Conservation (phyloP, 1,284 basidiomycete genomes). For the Mycena sp. region DNA sequence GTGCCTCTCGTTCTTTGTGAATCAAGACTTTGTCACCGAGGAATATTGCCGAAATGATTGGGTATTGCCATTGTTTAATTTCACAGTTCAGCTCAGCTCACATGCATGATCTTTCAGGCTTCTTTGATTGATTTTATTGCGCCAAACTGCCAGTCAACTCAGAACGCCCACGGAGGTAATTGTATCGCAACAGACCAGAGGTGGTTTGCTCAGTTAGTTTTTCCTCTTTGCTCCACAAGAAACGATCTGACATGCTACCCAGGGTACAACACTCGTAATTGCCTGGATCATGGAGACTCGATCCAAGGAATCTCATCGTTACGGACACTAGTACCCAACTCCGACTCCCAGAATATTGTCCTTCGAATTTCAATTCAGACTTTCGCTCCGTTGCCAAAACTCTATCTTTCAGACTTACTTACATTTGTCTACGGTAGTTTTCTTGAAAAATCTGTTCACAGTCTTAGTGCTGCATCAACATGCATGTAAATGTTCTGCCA, state of each 20-base stretch:
- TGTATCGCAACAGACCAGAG: slow-evolving; percentile 54
- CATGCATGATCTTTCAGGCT: slow-evolving; percentile 39
- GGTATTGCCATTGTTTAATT: slow-evolving; percentile 38
- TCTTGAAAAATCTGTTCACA: no score
- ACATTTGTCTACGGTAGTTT: no score
- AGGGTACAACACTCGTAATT: not conserved
- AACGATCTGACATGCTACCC: not conserved
- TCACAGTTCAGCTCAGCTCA: not conserved
- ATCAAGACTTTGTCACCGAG: slow-evolving; percentile 45
- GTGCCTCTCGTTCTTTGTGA: slow-evolving; percentile 52
- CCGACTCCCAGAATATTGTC: not conserved
- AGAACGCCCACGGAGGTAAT: slow-evolving; percentile 59
- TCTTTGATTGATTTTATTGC: slow-evolving; percentile 51
- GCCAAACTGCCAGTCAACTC: slow-evolving; percentile 53
- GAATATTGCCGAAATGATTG: slow-evolving; percentile 52
- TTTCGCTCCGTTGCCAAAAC: no score
- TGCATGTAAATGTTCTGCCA: no score
- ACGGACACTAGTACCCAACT: no score
- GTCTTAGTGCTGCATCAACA: no score
- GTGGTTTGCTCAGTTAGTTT: slow-evolving; percentile 57
- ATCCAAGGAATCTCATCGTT: no score
- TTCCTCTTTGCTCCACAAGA: not conserved
- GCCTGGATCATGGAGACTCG: not conserved
- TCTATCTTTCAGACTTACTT: no score
- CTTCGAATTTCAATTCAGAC: no score